These are phyloP conservation scores for Chlamydomonas urium DNA, from an alignment of 139 green algal genomes.

Conservation along the genomic window DNA sequence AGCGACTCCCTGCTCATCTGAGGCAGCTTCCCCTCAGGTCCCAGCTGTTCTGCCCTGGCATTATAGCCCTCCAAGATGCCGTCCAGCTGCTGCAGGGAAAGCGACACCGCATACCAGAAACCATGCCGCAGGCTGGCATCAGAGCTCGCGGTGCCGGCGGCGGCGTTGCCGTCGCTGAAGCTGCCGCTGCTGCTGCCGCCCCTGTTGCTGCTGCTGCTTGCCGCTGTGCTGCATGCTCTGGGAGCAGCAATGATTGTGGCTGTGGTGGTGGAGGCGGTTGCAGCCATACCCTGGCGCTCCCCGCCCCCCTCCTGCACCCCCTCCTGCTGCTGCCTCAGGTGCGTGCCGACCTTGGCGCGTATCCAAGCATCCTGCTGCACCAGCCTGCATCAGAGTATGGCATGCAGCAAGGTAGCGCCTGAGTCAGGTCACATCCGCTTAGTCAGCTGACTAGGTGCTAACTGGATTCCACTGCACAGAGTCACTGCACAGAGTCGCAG, in stretches of 20 bases:
- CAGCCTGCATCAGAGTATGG: not conserved
- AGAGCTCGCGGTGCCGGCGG: not conserved
- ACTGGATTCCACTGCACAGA: not conserved
- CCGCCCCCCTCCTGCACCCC: not conserved
- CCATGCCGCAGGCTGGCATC: not conserved
- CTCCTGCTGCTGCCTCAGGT: not conserved
- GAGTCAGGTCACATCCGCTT: not conserved
- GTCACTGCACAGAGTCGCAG: not conserved
- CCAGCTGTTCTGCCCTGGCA: not conserved
- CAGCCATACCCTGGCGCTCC: not conserved
- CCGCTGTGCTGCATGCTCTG: too few relatives aligned
- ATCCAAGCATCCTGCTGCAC: slow-evolving; percentile 4
- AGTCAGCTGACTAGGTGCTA: not conserved
- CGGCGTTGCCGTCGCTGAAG: not conserved
- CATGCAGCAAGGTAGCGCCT: not conserved
- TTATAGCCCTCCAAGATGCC: not conserved
- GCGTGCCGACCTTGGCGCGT: not conserved
- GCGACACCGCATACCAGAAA: not conserved
- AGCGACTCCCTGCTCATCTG: not conserved
- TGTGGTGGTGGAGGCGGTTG: too few relatives aligned
- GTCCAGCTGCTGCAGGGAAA: not conserved
- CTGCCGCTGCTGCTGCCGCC: not conserved
- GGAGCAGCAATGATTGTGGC: too few relatives aligned
- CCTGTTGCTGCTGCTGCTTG: not conserved
- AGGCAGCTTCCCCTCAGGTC: not conserved